These are phyloP conservation scores for Botryotinia narcissicola DNA, from an alignment of 2,329 filamentous ascomycete species.

Conservation along the genomic window DNA sequence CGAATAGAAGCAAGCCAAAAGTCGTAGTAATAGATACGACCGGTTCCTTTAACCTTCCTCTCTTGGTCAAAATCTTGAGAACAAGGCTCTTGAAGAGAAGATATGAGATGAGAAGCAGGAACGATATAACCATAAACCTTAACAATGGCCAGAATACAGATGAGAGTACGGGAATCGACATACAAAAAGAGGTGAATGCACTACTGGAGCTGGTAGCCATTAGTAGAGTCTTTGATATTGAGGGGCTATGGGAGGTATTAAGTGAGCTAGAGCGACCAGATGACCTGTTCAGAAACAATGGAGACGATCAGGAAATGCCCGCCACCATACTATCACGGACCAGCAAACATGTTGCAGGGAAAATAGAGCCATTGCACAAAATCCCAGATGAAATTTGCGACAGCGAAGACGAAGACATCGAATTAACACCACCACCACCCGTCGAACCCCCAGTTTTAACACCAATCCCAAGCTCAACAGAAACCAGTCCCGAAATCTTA, in stretches of 20 bases:
- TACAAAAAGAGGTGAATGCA: conserved; percentile 27
- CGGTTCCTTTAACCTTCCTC: conserved; percentile 34
- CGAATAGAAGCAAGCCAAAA: conserved; percentile 18
- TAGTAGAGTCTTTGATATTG: conserved; percentile 56
- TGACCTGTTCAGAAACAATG: neutral
- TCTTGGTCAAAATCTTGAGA: conserved; percentile 33
- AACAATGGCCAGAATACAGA: neutral
- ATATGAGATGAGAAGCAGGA: neutral
- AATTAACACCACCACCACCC: neutral
- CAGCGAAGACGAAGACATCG: conserved; percentile 23
- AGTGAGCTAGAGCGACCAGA: conserved; percentile 43
- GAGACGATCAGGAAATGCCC: neutral
- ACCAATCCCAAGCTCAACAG: conserved; percentile 12
- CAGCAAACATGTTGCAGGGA: neutral
- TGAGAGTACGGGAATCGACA: neutral
- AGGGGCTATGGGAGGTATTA: conserved; percentile 57
- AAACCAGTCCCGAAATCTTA: conserved; percentile 43
- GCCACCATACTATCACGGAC: neutral
- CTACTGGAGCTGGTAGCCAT: conserved; percentile 52
- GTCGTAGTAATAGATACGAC: conserved; percentile 37
- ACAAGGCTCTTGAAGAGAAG: conserved; percentile 21
- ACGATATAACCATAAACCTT: neutral
- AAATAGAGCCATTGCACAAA: neutral
- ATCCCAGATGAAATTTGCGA: conserved; percentile 39
- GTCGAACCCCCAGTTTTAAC: neutral